Conservation (phyloP, 2,329 filamentous ascomycete genomes). For the Emergomyces pasteurianus region DNA sequence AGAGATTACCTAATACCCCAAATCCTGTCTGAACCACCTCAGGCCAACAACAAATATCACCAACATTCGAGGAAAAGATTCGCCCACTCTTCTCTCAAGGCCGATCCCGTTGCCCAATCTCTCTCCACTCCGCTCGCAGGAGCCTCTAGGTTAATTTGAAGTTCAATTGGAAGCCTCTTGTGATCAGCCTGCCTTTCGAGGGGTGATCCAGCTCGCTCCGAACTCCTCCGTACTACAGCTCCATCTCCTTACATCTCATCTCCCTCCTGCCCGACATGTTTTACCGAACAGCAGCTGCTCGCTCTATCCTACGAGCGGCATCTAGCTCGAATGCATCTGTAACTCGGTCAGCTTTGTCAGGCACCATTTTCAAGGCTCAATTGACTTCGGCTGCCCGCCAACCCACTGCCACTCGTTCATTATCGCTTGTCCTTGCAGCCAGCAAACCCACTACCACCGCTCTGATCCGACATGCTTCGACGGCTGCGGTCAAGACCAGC, state of each 20-base stretch:
- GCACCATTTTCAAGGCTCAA: conserved; percentile 32
- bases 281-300: conserved; percentile 33
- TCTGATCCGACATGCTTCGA: conserved; percentile 38
- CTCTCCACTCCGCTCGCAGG: conserved; percentile 1
- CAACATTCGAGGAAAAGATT: neutral
- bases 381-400: conserved; percentile 32
- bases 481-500: conserved; percentile 13
- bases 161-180: conserved; percentile 24
- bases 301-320: conserved; percentile 34
- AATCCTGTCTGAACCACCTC: neutral
- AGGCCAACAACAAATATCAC: neutral
- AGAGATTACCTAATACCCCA: neutral
- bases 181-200: neutral
- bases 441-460: conserved; percentile 37
- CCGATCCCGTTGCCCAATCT: neutral
- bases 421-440: conserved; percentile 31
- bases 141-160: conserved; percentile 10
- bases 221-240: conserved; percentile 7
- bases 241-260: conserved; percentile 23
- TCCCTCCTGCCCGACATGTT: conserved; percentile 31
- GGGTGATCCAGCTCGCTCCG: neutral
- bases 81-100: neutral
- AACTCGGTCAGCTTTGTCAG: conserved; percentile 29
- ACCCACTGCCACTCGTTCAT: conserved; percentile 24
- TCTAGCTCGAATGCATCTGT: conserved; percentile 32